These are phyloP conservation scores for Benincasa hispida DNA, from an alignment of 306 rosid species.

Conservation along the genomic window DNA sequence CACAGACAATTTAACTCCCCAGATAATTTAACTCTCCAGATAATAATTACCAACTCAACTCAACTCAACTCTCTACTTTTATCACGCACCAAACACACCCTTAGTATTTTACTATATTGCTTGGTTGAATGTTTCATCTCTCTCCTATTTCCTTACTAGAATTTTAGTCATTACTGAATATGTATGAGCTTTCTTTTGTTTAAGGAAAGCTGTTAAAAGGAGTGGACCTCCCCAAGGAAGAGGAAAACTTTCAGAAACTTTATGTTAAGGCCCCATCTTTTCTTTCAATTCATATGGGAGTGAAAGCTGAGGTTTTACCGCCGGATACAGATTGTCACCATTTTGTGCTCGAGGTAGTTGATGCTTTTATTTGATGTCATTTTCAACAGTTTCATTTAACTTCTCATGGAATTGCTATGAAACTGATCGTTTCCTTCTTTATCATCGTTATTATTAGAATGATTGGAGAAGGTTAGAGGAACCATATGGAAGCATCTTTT, in stretches of 20 bases:
- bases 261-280: constrained; percentile 92
- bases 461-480: constrained; percentile 67
- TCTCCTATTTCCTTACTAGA: neutral
- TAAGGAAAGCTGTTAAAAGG: constrained; percentile 66
- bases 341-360: constrained; percentile 81
- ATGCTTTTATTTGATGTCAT: constrained; percentile 13
- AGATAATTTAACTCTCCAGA: too few relatives aligned
- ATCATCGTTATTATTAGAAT: constrained; percentile 18
- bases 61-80: too few relatives aligned
- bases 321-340: constrained; percentile 92
- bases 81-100: too few relatives aligned
- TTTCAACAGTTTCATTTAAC: neutral
- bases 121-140: neutral
- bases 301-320: constrained; percentile 81
- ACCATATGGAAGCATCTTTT: constrained; percentile 84
- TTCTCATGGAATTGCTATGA: neutral
- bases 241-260: constrained; percentile 77
- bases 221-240: constrained; percentile 67
- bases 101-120: constrained; percentile 10
- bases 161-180: neutral
- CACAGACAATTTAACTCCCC: too few relatives aligned
- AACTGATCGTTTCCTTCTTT: neutral
- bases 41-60: too few relatives aligned
- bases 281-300: constrained; percentile 97
- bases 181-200: constrained; percentile 7